A percentile compares a stretch with the other conserved stretches of the same genome.
These are phyloP conservation scores for Mitragyna speciosa DNA, from an alignment of 257 asterid genomes.

Conservation along the genomic window DNA sequence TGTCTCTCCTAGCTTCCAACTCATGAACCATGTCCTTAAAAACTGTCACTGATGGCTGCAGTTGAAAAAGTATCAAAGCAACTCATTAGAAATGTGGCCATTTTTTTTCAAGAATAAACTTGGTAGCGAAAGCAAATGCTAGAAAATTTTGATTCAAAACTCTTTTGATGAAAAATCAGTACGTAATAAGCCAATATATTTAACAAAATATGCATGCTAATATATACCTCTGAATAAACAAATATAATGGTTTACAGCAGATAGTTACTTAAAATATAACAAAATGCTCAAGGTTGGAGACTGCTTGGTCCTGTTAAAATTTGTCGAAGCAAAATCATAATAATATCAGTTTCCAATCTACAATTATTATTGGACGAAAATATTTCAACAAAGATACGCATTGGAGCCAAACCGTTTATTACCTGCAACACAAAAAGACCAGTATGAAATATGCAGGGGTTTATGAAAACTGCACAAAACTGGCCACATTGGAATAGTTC, in stretches of 20 bases:
- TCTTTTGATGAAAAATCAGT: not conserved
- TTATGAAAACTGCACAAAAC: constrained; percentile 89
- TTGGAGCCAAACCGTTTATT: not conserved
- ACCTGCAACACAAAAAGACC: constrained; percentile 96
- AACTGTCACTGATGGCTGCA: constrained; percentile 72
- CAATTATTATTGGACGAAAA: not conserved
- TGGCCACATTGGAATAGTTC: constrained; percentile 89
- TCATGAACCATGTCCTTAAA: constrained; percentile 82
- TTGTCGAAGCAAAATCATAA: not conserved
- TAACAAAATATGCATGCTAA: not conserved
- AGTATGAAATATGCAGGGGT: constrained; percentile 94
- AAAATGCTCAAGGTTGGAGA: not conserved
- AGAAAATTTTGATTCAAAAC: not conserved
- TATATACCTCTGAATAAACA: not conserved
- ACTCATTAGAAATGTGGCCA: not conserved
- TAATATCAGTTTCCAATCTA: not conserved
- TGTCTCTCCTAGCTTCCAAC: constrained; percentile 52
- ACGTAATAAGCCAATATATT: not conserved
- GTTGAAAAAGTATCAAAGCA: constrained; percentile 10
- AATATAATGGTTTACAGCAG: not conserved
- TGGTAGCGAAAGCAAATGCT: not conserved
- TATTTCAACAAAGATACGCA: not conserved
- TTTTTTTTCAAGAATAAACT: not conserved
- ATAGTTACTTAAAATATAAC: not conserved
- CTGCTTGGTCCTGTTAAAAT: not conserved